Evolutionary conservation across 148 eudicot genomes (phyloP).

Genomic region (Vaccinium myrtillus): DNA sequence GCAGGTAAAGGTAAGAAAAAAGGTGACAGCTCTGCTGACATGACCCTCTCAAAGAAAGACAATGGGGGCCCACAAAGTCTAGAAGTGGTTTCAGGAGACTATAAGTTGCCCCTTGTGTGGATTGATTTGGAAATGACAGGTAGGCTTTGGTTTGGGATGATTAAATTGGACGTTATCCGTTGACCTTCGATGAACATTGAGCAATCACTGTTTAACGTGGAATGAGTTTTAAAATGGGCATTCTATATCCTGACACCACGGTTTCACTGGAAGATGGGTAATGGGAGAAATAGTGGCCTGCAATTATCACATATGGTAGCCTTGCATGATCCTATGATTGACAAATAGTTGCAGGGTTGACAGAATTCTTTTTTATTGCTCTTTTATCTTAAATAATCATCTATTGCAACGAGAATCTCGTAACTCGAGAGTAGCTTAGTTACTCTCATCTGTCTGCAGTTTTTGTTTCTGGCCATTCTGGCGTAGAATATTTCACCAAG

Average conservation of each 20-base stretch:
- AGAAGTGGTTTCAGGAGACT: conserved; percentile 27
- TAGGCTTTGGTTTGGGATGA: conserved; percentile 23
- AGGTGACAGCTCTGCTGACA: conserved; percentile 31
- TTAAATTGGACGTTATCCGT: background rate
- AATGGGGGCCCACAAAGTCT: conserved; percentile 25
- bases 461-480: background rate
- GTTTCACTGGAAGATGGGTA: background rate
- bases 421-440: background rate
- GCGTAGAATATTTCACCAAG: background rate
- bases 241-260: background rate
- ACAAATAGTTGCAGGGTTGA: background rate
- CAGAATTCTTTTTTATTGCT: background rate
- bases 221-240: background rate
- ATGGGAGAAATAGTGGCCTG: background rate
- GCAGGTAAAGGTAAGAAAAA: conserved; percentile 40
- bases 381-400: background rate
- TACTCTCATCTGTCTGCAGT: background rate
- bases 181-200: background rate
- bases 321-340: background rate
- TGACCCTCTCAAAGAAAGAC: conserved; percentile 29
- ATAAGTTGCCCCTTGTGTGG: conserved; percentile 79
- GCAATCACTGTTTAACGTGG: background rate
- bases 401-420: background rate
- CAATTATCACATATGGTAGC: background rate
- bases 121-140: conserved; percentile 93